Base-by-base conservation (phyloP, 164 flowering plant genomes). In the Magnolia sinica region DNA sequence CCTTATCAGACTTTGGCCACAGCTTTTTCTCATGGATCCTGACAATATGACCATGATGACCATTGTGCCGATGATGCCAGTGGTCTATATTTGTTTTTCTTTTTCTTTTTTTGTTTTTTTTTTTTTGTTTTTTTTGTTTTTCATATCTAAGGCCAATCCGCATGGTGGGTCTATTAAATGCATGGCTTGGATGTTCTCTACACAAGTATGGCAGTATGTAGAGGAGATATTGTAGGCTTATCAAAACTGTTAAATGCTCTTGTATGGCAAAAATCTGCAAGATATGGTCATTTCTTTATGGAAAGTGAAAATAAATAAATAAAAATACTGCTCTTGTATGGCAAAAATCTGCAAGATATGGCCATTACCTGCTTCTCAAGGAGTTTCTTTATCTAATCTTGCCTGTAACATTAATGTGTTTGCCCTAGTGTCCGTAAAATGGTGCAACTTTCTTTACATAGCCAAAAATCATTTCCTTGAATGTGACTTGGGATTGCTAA, bases 321-420 rank as follows among this genome's bases (percentile, higher is more conserved):
- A 27, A 27, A 1, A 5, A 37, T 3, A 18, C n/a, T n/a, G 20
- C 22, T 63, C 18, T 22, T 63, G 19, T 63, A 22, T 63, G 20
- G 65, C 20, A 63, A 16, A n/a, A 63, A 74, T 65, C 80, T 31
- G 77, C 80, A 78, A 82, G 81, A 79, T 82, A 52, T 73, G 81
- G 63, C 68, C 75, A 65, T 64, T 71, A 50, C 65, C 77, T 79
- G 72, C 58, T 79, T 72, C 58, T 76, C 71, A 79, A 66, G 72
- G 52, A 51, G 50, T 75, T 77, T 68, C 11, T 73, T 78, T 64
- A n/a, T 64, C 65, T 68, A 78, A 52, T 74, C 64, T 10, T 52
- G 27, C 50, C 13, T 16, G 20, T 64, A 20, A 8, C 68, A n/a
- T 19, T n/a, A n/a, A 18, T 64, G 22, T 1, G 23, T 64, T 20